A percentile compares a stretch with the other conserved stretches of the same genome.
Evolutionary conservation across 2,329 filamentous ascomycete genomes (phyloP).

Genomic region (Coniochaeta sp.): DNA sequence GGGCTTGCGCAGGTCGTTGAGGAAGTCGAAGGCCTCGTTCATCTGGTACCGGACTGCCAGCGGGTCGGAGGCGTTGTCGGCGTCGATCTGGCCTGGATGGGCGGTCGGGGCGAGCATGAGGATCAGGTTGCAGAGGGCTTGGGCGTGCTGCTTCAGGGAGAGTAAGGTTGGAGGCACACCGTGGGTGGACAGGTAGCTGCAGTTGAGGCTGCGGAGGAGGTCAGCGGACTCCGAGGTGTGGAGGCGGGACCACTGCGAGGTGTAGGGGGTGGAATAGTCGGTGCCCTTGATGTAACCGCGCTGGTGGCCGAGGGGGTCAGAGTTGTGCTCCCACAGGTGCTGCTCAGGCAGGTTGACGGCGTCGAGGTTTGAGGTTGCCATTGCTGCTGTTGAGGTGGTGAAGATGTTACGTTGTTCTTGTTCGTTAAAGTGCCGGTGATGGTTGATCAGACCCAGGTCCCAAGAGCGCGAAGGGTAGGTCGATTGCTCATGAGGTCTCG

Average conservation of each 20-base stretch:
- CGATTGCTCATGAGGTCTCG: too few species aligned
- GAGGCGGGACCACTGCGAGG: slow-evolving; percentile 28
- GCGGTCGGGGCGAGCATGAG: slow-evolving; percentile 35
- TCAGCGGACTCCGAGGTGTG: slow-evolving; percentile 18
- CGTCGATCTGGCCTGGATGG: slow-evolving; percentile 21
- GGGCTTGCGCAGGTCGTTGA: slow-evolving; percentile 39
- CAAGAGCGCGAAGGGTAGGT: too few species aligned
- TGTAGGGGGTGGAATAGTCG: slow-evolving; percentile 33
- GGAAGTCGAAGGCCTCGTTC: slow-evolving; percentile 49
- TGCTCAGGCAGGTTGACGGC: not conserved
- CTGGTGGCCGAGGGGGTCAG: slow-evolving; percentile 18
- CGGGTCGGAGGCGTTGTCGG: slow-evolving; percentile 2
- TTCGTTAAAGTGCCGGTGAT: too few species aligned
- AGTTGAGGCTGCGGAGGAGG: slow-evolving; percentile 44
- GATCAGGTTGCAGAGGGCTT: slow-evolving; percentile 48
- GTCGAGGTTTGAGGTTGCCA: not conserved
- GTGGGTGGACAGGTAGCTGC: slow-evolving; percentile 48
- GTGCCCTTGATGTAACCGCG: slow-evolving; percentile 29
- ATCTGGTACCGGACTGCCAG: slow-evolving; percentile 22
- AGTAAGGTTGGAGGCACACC: slow-evolving; percentile 45
- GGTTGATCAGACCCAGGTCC: too few species aligned
- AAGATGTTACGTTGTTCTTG: too few species aligned
- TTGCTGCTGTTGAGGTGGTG: too few species aligned
- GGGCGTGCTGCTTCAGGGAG: slow-evolving; percentile 52
- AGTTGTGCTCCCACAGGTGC: slow-evolving; percentile 18